Conservation (phyloP, 441 rosid species). For the Adansonia gregorii region DNA sequence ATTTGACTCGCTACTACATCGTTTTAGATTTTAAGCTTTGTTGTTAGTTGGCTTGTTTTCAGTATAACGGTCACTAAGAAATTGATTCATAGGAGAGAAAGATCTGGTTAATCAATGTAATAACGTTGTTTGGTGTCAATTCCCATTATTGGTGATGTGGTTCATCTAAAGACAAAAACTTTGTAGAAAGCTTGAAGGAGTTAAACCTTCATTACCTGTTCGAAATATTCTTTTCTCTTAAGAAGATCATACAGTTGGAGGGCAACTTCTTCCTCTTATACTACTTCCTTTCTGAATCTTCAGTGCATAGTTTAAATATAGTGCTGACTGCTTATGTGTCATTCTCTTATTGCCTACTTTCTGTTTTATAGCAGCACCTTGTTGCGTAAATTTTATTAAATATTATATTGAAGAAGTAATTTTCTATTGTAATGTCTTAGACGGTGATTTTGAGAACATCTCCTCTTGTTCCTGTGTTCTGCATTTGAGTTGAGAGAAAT, state of each 20-base stretch:
- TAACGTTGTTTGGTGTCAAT: not conserved
- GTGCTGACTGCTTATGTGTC: slow-evolving; percentile 9
- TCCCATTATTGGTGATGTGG: slow-evolving; percentile 8
- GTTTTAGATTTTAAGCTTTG: slow-evolving; percentile 11
- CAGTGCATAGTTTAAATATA: not conserved
- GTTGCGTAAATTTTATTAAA: slow-evolving; percentile 9
- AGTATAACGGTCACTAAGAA: slow-evolving; percentile 10
- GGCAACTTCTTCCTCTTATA: slow-evolving; percentile 15
- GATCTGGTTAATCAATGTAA: slow-evolving; percentile 5
- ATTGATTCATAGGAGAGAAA: slow-evolving; percentile 10
- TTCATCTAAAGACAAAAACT: not conserved
- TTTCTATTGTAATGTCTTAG: not conserved
- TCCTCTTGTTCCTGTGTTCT: slow-evolving; percentile 11
- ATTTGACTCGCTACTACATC: slow-evolving; percentile 10
- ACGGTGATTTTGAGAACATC: slow-evolving; percentile 7
- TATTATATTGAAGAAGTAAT: not conserved
- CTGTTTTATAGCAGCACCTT: slow-evolving; percentile 15
- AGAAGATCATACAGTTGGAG: slow-evolving; percentile 8
- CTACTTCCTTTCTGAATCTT: slow-evolving; percentile 22
- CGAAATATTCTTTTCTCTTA: not conserved
- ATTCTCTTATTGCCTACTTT: slow-evolving; percentile 8
- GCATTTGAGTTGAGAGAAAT: slow-evolving; percentile 2
- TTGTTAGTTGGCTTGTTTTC: not conserved
- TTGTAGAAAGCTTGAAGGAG: slow-evolving; percentile 18
- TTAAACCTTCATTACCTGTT: slow-evolving; percentile 18